Percentiles rank a stretch among this genome's conserved stretches.
Evolutionary conservation across 768 basidiomycete genomes (phyloP).

Genomic region (Pluteus cervinus): DNA sequence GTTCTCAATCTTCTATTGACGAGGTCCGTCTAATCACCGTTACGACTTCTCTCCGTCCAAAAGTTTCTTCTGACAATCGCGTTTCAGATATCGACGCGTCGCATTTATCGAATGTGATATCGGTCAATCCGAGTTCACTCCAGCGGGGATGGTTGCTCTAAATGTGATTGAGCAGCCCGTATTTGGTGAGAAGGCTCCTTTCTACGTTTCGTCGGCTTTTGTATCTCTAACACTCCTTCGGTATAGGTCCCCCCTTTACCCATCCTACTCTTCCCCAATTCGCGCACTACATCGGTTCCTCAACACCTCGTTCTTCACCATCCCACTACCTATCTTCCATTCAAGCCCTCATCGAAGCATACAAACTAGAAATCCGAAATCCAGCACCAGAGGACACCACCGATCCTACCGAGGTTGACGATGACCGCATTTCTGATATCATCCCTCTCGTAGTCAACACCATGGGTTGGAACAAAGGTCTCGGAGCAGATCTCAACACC

Average conservation of each 20-base stretch:
- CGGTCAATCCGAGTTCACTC: constrained; percentile 92
- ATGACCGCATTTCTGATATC: constrained; percentile 40
- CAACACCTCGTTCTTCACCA: constrained; percentile 73
- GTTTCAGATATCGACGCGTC: constrained; percentile 63
- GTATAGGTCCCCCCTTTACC: constrained; percentile 79
- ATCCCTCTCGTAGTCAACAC: constrained; percentile 92
- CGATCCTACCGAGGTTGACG: constrained; percentile 17
- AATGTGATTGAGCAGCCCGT: constrained; percentile 60
- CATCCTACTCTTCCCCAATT: constrained; percentile 66
- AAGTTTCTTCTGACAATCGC: constrained; percentile 2
- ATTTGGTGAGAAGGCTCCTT: constrained; percentile 47
- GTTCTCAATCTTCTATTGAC: constrained; percentile 63
- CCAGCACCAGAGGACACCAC: constrained; percentile 17
- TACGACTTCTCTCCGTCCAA: neutral
- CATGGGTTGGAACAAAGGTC: constrained; percentile 95
- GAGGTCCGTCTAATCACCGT: constrained; percentile 32
- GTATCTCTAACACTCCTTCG: neutral
- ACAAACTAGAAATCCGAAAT: constrained; percentile 62
- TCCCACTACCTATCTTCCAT: constrained; percentile 70
- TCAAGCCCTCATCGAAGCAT: constrained; percentile 58
- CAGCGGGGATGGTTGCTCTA: constrained; percentile 79
- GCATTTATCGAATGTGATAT: constrained; percentile 91
- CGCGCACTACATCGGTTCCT: constrained; percentile 79
- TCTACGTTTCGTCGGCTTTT: neutral
- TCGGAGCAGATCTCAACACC: constrained; percentile 73